phyloP scores from a whole-genome alignment of 352 stramenopile species.

The Aphanomyces stellatus region DNA sequence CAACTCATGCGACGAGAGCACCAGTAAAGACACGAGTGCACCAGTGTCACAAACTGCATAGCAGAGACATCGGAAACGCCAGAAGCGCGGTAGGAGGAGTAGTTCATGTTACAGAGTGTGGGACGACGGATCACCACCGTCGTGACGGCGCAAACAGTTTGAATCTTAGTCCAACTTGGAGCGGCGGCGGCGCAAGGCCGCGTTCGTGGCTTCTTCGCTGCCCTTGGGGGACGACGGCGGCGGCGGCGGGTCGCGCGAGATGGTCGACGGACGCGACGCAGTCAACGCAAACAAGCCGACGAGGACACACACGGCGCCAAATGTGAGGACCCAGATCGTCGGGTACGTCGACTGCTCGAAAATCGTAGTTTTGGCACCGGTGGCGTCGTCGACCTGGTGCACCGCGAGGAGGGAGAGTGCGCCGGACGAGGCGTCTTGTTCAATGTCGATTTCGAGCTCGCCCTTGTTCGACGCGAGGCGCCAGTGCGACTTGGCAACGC shows the following conservation, averaged over 20 bases:
- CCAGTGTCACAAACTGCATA: not conserved
- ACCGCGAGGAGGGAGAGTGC: not conserved
- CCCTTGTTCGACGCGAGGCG: not conserved
- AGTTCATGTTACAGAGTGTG: not conserved
- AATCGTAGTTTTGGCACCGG: not conserved
- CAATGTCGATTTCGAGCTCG: not conserved
- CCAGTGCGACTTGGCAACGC: not conserved
- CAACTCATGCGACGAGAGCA: not conserved
- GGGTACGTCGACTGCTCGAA: not conserved
- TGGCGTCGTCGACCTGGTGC: not conserved
- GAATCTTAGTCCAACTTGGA: slow-evolving; percentile 12
- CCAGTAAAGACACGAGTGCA: not conserved
- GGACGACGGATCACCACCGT: too few species aligned
- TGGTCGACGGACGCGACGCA: not conserved
- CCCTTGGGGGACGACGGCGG: not conserved
- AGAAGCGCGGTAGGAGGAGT: too few species aligned
- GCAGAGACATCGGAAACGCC: too few species aligned
- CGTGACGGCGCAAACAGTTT: too few species aligned
- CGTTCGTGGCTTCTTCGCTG: not conserved
- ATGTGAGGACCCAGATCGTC: not conserved
- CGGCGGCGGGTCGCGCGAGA: not conserved
- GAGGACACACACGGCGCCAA: not conserved
- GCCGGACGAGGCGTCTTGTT: not conserved
- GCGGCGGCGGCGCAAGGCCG: not conserved
- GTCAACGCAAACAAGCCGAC: not conserved